A percentile compares a stretch with the other conserved stretches of the same genome.
These are phyloP conservation scores for Nakazawaea wyomingensis DNA, from an alignment of 805 yeast genomes.

Conservation along the genomic window DNA sequence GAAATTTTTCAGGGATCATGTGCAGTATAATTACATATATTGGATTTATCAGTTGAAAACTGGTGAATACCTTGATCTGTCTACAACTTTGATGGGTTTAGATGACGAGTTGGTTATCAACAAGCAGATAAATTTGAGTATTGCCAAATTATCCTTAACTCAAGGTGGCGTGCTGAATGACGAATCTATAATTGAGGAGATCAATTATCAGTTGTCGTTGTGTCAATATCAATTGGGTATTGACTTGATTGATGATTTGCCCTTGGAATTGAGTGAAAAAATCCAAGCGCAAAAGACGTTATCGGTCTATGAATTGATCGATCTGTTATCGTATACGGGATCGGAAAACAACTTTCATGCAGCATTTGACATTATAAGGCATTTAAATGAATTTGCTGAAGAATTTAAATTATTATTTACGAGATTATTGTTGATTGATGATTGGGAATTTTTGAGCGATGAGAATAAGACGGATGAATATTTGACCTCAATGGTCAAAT, in stretches of 20 bases:
- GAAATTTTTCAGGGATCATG: constrained; percentile 43
- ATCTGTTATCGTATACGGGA: constrained; percentile 36
- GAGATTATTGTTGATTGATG: constrained; percentile 48
- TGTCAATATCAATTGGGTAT: constrained; percentile 39
- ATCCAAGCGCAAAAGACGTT: constrained; percentile 28
- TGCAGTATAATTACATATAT: constrained; percentile 45
- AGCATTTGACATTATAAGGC: constrained; percentile 47
- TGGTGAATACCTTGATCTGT: constrained; percentile 45
- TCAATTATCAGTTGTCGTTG: constrained; percentile 45
- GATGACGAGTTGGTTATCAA: constrained; percentile 39
- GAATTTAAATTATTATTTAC: constrained; percentile 44
- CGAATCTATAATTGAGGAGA: constrained; percentile 28
- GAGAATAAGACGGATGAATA: constrained; percentile 37
- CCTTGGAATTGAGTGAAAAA: not conserved
- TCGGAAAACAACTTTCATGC: constrained; percentile 29
- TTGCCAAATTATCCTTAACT: constrained; percentile 65
- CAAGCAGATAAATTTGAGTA: constrained; percentile 53
- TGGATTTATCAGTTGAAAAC: constrained; percentile 68
- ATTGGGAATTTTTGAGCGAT: constrained; percentile 39
- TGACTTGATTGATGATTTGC: not conserved
- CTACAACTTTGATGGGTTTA: constrained; percentile 39
- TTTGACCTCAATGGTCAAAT: constrained; percentile 32
- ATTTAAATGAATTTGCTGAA: constrained; percentile 26
- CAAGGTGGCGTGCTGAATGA: constrained; percentile 30
- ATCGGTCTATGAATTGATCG: constrained; percentile 41